These are phyloP conservation scores for Neopestalotiopsis sp. DNA, from an alignment of 2,329 filamentous ascomycete genomes.

Conservation along the genomic window DNA sequence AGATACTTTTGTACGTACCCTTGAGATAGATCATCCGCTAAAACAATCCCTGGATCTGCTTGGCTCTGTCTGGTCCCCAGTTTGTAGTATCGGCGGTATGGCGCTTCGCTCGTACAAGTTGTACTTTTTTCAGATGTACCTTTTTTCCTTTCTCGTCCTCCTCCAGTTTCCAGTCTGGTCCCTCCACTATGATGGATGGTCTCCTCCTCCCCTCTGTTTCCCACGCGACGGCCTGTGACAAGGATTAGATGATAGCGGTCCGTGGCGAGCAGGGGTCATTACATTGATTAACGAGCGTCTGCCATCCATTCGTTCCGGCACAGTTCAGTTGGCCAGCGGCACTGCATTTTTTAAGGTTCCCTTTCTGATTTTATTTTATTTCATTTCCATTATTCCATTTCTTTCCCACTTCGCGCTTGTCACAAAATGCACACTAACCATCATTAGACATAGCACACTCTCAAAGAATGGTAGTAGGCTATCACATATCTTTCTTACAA, in stretches of 20 bases:
- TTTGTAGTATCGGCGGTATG: conserved; percentile 30
- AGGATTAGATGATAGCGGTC: conserved; percentile 10
- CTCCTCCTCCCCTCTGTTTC: neutral
- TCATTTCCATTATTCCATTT: no score
- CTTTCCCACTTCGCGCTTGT: no score
- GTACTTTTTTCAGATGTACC: conserved; percentile 16
- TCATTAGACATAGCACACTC: no score
- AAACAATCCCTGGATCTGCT: conserved; percentile 21
- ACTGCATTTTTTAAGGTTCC: neutral
- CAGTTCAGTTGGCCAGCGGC: neutral
- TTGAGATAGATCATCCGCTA: conserved; percentile 29
- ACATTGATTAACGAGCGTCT: neutral
- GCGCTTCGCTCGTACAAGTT: conserved; percentile 32
- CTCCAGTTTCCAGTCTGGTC: neutral
- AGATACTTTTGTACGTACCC: conserved; percentile 36
- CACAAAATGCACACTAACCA: no score
- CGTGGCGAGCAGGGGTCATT: conserved; percentile 5
- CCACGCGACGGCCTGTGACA: conserved; percentile 15
- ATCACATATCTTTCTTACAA: no score
- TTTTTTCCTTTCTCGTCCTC: neutral
- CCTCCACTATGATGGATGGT: neutral
- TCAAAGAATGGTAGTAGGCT: no score
- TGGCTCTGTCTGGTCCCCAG: neutral
- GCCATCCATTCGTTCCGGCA: conserved; percentile 5
- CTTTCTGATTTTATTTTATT: neutral